Evolutionary conservation across 148 eudicot genomes (phyloP), one percentile per base, ranked within the genome.

Genomic region (Tetragonia tetragonoides): DNA sequence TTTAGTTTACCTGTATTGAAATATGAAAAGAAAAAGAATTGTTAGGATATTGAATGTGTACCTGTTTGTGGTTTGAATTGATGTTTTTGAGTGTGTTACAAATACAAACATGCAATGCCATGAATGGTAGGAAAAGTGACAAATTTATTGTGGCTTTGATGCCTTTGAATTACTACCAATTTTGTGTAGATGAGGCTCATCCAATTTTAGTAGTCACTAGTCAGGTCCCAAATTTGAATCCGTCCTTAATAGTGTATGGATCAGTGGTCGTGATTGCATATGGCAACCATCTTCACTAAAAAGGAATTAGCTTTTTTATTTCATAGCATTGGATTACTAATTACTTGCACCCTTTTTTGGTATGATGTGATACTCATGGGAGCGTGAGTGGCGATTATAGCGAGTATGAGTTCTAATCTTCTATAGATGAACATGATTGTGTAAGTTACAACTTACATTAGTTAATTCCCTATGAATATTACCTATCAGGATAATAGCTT

Each of bases 51-150:
- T 75, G 78, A 75, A 21, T 41, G 66, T 51, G 56, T 3, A 10
- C 17, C 0, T 51, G 3, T 57, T 57, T 17, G 62, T 11, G 62
- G 62, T n/a, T 57, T 57, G 62, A 4, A 20, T 57, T 57, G 15
- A 4, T 21, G 21, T 18, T 54, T 57, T 18, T 20, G 17, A 57
- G 21, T 57, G 21, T 20, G 34, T 57, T 3, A 57, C 18, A 18
- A 57, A 18, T 11, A 11, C 21, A 18, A 11, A 57, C 21, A 54
- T 54, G 53, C 12, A 28, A 40, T 68, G 74, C 74, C 74, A 21
- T 57, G 57, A 77, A 68, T 68, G 74, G 80, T 38, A 68, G 74
- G 66, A 44, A 20, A 68, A 41, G 70, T 23, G 69, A 34, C 44
- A 61, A 20, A 34, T 51, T 37, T 42, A 24, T 70, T 68, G 40